Conservation (phyloP, 1,284 basidiomycete genomes). For the Cryptococcus sp. region DNA sequence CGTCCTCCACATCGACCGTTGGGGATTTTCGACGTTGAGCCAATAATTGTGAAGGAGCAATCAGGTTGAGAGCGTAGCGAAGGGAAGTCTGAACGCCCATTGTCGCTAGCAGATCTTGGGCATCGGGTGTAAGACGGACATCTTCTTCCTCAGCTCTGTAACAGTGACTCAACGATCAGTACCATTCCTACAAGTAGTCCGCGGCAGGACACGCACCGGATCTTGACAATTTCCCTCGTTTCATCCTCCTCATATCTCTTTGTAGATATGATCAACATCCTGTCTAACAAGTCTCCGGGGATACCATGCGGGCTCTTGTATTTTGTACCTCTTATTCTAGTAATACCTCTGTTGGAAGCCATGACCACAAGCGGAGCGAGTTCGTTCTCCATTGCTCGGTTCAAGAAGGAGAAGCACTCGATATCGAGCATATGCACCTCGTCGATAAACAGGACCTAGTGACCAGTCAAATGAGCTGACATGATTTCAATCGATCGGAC, state of each 20-base stretch:
- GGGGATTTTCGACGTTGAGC: conserved; percentile 77
- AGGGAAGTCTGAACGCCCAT: conserved; percentile 86
- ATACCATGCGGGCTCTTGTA: conserved; percentile 93
- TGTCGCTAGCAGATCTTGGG: conserved; percentile 72
- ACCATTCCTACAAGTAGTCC: neutral
- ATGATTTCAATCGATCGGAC: neutral
- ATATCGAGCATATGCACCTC: conserved; percentile 99
- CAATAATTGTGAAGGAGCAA: conserved; percentile 82
- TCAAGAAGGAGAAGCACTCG: conserved; percentile 98
- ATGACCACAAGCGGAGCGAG: conserved; percentile 95
- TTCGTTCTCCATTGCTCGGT: conserved; percentile 91
- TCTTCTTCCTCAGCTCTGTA: conserved; percentile 91
- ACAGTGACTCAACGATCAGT: neutral
- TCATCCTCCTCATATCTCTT: conserved; percentile 83
- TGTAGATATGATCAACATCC: conserved; percentile 93
- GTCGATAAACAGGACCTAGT: conserved; percentile 82
- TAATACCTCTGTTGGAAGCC: conserved; percentile 95
- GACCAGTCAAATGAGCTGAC: neutral
- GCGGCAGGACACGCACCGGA: conserved; percentile 60
- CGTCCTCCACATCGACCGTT: conserved; percentile 77
- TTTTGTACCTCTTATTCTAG: conserved; percentile 91
- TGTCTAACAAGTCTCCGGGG: conserved; percentile 90
- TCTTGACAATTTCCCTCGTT: conserved; percentile 86
- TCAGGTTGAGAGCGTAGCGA: conserved; percentile 87
- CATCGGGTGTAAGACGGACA: conserved; percentile 75